Evolutionary conservation across 495 filamentous ascomycete genomes (phyloP).

Genomic region (Cudoniella acicularis): DNA sequence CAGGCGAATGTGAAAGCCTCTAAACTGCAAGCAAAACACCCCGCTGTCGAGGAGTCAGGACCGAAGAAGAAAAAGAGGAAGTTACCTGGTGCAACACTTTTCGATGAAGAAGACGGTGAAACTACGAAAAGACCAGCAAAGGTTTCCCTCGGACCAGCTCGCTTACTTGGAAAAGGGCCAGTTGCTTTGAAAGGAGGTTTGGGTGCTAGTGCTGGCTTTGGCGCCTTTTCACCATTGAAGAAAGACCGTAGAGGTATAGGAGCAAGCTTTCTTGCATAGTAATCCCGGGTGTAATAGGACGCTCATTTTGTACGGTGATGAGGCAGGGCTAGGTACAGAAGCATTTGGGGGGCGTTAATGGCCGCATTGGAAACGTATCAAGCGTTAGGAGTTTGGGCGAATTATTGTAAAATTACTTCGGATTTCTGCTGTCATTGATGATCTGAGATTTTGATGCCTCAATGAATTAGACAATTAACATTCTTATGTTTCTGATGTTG

Average conservation of each 20-base stretch:
- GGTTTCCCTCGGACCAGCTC: constrained; percentile 21
- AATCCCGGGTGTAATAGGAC: not conserved
- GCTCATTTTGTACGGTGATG: not conserved
- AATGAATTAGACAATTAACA: no score
- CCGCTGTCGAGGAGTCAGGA: constrained; percentile 34
- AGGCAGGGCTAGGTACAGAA: no score
- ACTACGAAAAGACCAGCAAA: constrained; percentile 28
- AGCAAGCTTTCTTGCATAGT: constrained; percentile 49
- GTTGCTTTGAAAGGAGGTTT: constrained; percentile 24
- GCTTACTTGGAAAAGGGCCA: constrained; percentile 30
- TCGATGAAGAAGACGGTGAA: constrained; percentile 73
- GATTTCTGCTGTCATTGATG: no score
- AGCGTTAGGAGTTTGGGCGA: not conserved
- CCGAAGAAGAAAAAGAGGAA: constrained; percentile 74
- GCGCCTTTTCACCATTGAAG: constrained; percentile 77
- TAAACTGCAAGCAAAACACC: not conserved
- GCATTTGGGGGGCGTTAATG: not conserved
- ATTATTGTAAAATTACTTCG: not conserved
- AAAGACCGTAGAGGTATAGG: constrained; percentile 59
- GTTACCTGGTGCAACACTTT: constrained; percentile 61
- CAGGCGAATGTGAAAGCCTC: not conserved
- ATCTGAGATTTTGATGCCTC: no score
- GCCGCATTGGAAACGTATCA: not conserved
- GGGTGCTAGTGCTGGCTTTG: constrained; percentile 33
- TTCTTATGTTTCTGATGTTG: no score